Evolutionary conservation across 2,329 filamentous ascomycete genomes (phyloP).

Genomic region (Sordariomycetes sp.): DNA sequence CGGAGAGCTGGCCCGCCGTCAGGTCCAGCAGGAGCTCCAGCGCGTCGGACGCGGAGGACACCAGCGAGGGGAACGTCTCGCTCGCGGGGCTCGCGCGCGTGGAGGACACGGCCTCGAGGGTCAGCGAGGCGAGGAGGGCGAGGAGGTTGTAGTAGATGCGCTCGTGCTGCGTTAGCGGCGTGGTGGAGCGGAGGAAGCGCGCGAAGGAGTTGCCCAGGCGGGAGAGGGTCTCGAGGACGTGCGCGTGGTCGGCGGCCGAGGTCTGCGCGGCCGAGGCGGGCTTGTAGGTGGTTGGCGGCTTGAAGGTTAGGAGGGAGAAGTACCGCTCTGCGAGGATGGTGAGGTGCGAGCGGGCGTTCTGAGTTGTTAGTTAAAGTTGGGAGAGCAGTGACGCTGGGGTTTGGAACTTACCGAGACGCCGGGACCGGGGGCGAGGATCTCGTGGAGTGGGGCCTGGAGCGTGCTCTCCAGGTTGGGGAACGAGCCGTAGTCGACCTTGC

Average conservation of each 20-base stretch:
- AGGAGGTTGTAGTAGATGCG: slow-evolving; percentile 30
- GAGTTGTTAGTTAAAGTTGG: background rate
- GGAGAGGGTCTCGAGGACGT: slow-evolving; percentile 28
- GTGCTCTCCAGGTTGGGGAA: slow-evolving; percentile 35
- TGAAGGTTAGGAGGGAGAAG: slow-evolving; percentile 36
- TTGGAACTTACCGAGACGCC: slow-evolving; percentile 34
- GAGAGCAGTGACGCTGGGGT: background rate
- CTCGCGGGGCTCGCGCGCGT: background rate
- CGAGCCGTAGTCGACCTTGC: slow-evolving; percentile 39
- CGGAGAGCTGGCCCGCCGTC: slow-evolving; percentile 1
- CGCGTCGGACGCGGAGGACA: slow-evolving; percentile 3
- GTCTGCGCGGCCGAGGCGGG: slow-evolving; percentile 24
- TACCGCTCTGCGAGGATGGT: slow-evolving; percentile 38
- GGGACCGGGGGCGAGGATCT: slow-evolving; percentile 38
- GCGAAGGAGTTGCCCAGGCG: slow-evolving; percentile 30
- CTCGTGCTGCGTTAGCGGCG: slow-evolving; percentile 28
- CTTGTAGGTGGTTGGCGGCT: slow-evolving; percentile 39
- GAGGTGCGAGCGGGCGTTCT: slow-evolving; percentile 40
- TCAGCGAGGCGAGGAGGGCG: slow-evolving; percentile 22
- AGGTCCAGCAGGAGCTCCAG: slow-evolving; percentile 5
- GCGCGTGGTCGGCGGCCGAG: slow-evolving; percentile 29
- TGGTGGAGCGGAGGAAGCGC: slow-evolving; percentile 21
- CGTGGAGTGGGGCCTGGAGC: slow-evolving; percentile 25
- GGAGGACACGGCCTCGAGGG: slow-evolving; percentile 1
- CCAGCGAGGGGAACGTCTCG: slow-evolving; percentile 1